A percentile compares a stretch with the other conserved stretches of the same genome.
phyloP scores from a whole-genome alignment of 2,329 filamentous ascomycete genomes.

The Beauveria sp. region DNA sequence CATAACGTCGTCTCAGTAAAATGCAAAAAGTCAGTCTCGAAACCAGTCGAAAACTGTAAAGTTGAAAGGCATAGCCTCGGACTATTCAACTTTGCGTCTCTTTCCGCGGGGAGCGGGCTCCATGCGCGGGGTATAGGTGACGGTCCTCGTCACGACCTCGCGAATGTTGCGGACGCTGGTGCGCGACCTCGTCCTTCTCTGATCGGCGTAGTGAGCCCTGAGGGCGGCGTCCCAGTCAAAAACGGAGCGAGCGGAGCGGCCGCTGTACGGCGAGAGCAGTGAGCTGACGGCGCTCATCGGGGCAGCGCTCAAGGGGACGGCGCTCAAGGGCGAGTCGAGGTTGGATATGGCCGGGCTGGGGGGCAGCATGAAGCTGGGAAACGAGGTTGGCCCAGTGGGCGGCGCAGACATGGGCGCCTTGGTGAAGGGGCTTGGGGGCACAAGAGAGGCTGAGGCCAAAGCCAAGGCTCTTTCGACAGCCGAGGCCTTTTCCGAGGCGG shows the following conservation, averaged over 20 bases:
- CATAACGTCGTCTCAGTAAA: conserved; percentile 4
- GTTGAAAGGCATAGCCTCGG: neutral
- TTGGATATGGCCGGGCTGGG: conserved; percentile 63
- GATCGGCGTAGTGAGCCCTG: conserved; percentile 57
- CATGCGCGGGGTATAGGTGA: conserved; percentile 82
- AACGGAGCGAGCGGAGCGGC: conserved; percentile 56
- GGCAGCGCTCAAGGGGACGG: conserved; percentile 22
- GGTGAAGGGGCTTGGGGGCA: conserved; percentile 39
- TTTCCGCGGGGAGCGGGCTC: conserved; percentile 89
- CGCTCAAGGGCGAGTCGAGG: conserved; percentile 62
- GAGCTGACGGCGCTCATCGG: conserved; percentile 47
- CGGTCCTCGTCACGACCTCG: conserved; percentile 88
- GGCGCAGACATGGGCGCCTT: conserved; percentile 50
- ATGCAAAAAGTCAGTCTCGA: neutral
- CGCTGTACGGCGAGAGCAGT: conserved; percentile 66
- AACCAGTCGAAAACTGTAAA: conserved; percentile 1
- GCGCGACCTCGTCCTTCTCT: conserved; percentile 46
- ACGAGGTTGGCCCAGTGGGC: conserved; percentile 51
- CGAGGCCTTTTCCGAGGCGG: conserved; percentile 15
- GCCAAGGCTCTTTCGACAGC: neutral
- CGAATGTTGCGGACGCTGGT: conserved; percentile 65
- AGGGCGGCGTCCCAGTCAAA: conserved; percentile 72
- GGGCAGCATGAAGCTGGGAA: conserved; percentile 67
- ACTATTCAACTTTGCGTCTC: conserved; percentile 62
- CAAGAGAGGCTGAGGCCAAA: conserved; percentile 24